Evolutionary conservation across 2,329 filamentous ascomycete species (phyloP).

Genomic region (Rhynchosporium agropyri): DNA sequence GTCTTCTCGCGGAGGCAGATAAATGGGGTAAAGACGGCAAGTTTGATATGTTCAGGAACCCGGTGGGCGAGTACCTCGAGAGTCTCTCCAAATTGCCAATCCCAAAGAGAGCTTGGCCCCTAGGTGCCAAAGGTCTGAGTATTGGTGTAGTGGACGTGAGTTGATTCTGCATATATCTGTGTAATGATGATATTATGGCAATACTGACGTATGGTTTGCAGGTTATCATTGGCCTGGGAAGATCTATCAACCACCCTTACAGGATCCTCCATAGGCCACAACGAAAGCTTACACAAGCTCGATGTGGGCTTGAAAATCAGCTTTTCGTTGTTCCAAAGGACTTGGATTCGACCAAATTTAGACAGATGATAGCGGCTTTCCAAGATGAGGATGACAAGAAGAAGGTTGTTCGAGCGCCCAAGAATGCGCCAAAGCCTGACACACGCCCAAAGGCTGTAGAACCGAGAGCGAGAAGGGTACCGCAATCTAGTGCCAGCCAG

Average conservation of each 20-base stretch:
- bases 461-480: not conserved
- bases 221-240: constrained; percentile 24
- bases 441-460: not conserved
- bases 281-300: constrained; percentile 18
- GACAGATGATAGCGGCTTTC: constrained; percentile 7
- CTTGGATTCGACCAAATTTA: not conserved
- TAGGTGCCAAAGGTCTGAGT: not conserved
- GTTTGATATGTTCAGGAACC: constrained; percentile 23
- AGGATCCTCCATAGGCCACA: not conserved
- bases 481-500: not conserved
- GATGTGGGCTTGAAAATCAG: constrained; percentile 16
- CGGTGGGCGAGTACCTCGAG: constrained; percentile 28
- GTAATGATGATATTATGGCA: not conserved
- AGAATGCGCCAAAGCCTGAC: not conserved
- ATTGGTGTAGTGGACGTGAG: constrained; percentile 28
- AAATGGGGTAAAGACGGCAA: constrained; percentile 25
- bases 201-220: not conserved
- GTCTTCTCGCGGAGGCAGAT: constrained; percentile 22
- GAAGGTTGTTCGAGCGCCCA: not conserved
- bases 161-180: not conserved
- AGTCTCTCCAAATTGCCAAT: constrained; percentile 20
- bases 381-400: constrained; percentile 7
- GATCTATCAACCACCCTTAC: constrained; percentile 13
- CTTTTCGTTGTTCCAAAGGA: constrained; percentile 23
- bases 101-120: constrained; percentile 14